These are phyloP conservation scores for Crithidia sp. DNA, from an alignment of 208 protist genomes.

Conservation along the genomic window DNA sequence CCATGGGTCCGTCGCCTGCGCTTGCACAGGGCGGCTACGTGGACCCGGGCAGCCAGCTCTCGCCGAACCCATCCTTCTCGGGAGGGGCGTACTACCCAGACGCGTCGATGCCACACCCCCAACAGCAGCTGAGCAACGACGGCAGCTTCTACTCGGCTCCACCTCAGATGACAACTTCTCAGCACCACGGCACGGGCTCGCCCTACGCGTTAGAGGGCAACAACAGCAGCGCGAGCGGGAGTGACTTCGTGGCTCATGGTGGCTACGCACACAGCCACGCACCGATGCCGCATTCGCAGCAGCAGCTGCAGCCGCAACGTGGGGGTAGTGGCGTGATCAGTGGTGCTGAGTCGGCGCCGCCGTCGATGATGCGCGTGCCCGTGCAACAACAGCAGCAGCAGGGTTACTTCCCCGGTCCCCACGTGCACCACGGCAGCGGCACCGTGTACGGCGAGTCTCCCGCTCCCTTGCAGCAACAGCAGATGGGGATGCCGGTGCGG, in stretches of 20 bases:
- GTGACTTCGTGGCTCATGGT: not conserved
- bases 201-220: not conserved
- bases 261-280: not conserved
- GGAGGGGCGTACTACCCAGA: not conserved
- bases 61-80: not conserved
- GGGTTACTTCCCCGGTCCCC: too few relatives aligned
- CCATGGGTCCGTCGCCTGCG: not conserved
- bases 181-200: not conserved
- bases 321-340: not conserved
- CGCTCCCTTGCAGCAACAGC: conserved; percentile 2
- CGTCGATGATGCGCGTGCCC: not conserved
- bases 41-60: not conserved
- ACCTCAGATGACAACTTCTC: not conserved
- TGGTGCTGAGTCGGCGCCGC: not conserved
- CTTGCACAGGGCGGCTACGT: not conserved
- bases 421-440: too few relatives aligned
- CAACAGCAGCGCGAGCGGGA: not conserved
- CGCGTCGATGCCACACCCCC: not conserved
- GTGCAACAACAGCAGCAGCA: not conserved
- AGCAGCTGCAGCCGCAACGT: not conserved
- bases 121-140: not conserved
- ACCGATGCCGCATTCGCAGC: not conserved
- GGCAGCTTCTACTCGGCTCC: conserved; percentile 5
- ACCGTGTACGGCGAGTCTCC: conserved; percentile 3
- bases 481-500: not conserved